These are phyloP conservation scores for Ceratobasidium sp. DNA, from an alignment of 1,284 basidiomycete species.

Conservation along the genomic window DNA sequence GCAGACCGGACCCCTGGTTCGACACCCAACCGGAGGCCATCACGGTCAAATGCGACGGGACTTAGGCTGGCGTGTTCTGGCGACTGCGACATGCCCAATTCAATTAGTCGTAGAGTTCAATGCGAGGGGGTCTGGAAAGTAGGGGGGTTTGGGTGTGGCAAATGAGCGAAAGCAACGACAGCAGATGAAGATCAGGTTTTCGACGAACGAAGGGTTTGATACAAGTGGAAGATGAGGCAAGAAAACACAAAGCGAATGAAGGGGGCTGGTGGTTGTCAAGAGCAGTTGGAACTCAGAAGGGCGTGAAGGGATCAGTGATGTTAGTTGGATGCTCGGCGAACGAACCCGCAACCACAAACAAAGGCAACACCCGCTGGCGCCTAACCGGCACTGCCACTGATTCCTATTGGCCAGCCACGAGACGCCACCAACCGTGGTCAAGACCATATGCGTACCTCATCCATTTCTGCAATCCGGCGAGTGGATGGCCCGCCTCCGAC, in stretches of 20 bases:
- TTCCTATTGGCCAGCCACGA: slow-evolving; percentile 9
- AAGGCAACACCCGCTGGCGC: slow-evolving; percentile 36
- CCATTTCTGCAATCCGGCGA: not conserved
- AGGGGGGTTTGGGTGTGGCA: not conserved
- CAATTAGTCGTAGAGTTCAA: slow-evolving; percentile 3
- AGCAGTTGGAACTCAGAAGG: not conserved
- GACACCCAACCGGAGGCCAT: slow-evolving; percentile 34
- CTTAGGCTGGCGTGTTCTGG: slow-evolving; percentile 25
- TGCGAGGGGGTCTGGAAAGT: not conserved
- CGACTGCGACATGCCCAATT: slow-evolving; percentile 19
- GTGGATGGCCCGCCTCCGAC: too few species aligned
- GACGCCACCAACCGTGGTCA: slow-evolving; percentile 14
- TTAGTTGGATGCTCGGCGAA: slow-evolving; percentile 14
- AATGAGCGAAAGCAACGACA: slow-evolving; percentile 39
- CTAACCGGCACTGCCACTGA: slow-evolving; percentile 25
- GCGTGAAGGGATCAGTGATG: slow-evolving; percentile 20
- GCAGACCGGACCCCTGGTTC: slow-evolving; percentile 26
- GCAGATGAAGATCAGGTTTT: slow-evolving; percentile 26
- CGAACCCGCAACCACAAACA: slow-evolving; percentile 9
- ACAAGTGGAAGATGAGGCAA: slow-evolving; percentile 19
- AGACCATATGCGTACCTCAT: too few species aligned
- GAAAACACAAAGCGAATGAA: slow-evolving; percentile 2
- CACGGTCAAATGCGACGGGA: slow-evolving; percentile 38
- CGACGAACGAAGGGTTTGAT: slow-evolving; percentile 10
- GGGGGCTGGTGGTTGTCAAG: slow-evolving; percentile 39